A percentile compares a stretch with the other conserved stretches of the same genome.
These are phyloP conservation scores for Diplosphaera chodatii DNA, from an alignment of 139 green algal genomes.

Conservation along the genomic window DNA sequence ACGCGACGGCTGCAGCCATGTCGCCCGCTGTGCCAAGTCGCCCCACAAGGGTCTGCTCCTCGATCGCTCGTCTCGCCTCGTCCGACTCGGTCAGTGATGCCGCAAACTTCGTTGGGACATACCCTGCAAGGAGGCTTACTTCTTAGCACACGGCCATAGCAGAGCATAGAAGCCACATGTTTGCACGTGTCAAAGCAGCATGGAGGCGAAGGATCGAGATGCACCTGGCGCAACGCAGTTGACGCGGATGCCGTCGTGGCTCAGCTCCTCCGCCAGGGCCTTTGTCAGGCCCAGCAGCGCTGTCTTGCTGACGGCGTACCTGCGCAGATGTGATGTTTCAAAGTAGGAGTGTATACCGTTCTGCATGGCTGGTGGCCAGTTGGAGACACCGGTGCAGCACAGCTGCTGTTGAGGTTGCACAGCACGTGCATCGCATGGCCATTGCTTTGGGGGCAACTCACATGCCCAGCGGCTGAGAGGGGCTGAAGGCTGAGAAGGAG, in stretches of 20 bases:
- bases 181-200: too few relatives aligned
- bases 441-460: too few relatives aligned
- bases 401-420: too few relatives aligned
- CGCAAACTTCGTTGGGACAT: slow-evolving; percentile 91
- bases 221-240: slow-evolving; percentile 66
- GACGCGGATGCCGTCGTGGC: slow-evolving; percentile 64
- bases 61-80: slow-evolving; percentile 37
- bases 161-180: too few relatives aligned
- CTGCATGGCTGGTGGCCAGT: too few relatives aligned
- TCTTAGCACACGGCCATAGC: too few relatives aligned
- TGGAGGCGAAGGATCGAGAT: too few relatives aligned
- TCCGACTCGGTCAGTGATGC: slow-evolving; percentile 62
- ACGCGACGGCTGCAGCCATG: slow-evolving; percentile 83
- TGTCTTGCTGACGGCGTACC: slow-evolving; percentile 87
- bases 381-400: too few relatives aligned
- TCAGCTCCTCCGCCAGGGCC: slow-evolving; percentile 83
- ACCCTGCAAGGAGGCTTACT: too few relatives aligned
- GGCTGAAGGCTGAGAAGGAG: slow-evolving; percentile 78
- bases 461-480: slow-evolving; percentile 62
- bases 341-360: too few relatives aligned
- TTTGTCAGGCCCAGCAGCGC: slow-evolving; percentile 90
- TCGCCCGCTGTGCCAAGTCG: slow-evolving; percentile 77
- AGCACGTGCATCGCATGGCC: too few relatives aligned
- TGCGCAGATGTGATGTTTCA: too few relatives aligned
- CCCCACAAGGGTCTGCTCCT: slow-evolving; percentile 62